These are phyloP conservation scores for Mortierella claussenii DNA, from an alignment of 192 early-diverging fungal species.

Conservation along the genomic window DNA sequence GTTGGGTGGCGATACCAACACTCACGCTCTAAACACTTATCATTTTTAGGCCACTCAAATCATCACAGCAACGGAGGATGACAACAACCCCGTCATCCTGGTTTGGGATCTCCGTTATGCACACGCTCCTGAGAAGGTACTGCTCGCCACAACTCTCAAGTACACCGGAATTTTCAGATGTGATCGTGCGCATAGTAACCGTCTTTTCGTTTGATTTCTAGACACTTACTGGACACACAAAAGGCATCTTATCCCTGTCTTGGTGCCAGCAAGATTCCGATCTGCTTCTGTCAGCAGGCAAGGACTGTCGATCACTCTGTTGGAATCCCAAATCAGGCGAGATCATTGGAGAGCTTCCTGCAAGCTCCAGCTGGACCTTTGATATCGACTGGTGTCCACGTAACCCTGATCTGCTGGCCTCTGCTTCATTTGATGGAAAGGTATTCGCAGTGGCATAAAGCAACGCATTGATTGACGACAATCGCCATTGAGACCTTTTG, in stretches of 20 bases:
- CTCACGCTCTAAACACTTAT: no score
- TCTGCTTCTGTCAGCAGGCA: constrained; percentile 91
- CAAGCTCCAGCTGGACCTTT: constrained; percentile 92
- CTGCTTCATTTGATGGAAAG: constrained; percentile 94
- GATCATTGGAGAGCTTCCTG: constrained; percentile 90
- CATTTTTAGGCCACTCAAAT: constrained; percentile 85
- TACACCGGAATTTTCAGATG: no score
- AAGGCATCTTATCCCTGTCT: constrained; percentile 90
- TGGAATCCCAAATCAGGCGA: constrained; percentile 91
- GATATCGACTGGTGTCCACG: constrained; percentile 95
- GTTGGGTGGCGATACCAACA: no score
- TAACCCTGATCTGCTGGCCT: constrained; percentile 91
- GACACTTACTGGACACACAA: constrained; percentile 85
- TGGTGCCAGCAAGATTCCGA: constrained; percentile 97
- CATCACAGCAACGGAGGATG: constrained; percentile 92
- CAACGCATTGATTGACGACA: no score
- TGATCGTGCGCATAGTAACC: background rate
- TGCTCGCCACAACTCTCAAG: no score
- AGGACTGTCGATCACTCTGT: constrained; percentile 93
- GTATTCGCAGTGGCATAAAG: no score
- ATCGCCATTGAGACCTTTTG: no score
- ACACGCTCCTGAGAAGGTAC: constrained; percentile 85
- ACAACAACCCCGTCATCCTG: constrained; percentile 85
- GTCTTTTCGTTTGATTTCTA: constrained; percentile 4
- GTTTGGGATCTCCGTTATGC: constrained; percentile 98